phyloP scores from a whole-genome alignment of 371 early-diverging fungal genomes.

The Fennellomyces sp. region DNA sequence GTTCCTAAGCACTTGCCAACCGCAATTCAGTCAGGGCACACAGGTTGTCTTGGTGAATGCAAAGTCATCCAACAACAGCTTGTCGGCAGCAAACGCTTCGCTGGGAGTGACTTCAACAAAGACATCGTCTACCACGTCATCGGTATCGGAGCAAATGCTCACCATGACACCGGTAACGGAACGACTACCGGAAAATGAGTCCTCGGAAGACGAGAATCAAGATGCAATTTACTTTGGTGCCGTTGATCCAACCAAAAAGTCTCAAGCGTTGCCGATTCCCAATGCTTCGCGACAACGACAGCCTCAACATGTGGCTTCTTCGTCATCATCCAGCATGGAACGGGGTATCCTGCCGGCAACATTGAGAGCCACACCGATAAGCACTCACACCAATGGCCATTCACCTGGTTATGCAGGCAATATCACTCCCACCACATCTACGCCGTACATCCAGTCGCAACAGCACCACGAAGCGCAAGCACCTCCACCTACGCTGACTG shows the following conservation, averaged over 20 bases:
- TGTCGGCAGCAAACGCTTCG: slow-evolving; percentile 3
- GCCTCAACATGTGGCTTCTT: slow-evolving; percentile 15
- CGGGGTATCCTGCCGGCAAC: slow-evolving; percentile 3
- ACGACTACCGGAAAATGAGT: slow-evolving; percentile 10
- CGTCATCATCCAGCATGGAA: slow-evolving; percentile 22
- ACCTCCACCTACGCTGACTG: not conserved
- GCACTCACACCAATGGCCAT: too few species aligned
- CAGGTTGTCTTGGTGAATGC: slow-evolving; percentile 42
- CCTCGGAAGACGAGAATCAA: slow-evolving; percentile 18
- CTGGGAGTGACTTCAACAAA: slow-evolving; percentile 7
- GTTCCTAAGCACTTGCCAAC: slow-evolving; percentile 47
- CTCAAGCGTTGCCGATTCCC: slow-evolving; percentile 42
- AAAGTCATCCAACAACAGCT: slow-evolving; percentile 19
- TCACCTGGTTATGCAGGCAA: too few species aligned
- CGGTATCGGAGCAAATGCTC: slow-evolving; percentile 15
- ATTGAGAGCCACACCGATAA: not conserved
- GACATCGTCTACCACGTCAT: slow-evolving; percentile 20
- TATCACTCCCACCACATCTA: slow-evolving; percentile 6
- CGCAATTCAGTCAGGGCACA: slow-evolving; percentile 55
- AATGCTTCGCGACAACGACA: slow-evolving; percentile 15
- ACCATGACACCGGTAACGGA: slow-evolving; percentile 10
- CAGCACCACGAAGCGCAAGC: not conserved
- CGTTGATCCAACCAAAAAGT: slow-evolving; percentile 21
- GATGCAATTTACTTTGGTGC: slow-evolving; percentile 11
- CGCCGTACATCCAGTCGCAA: not conserved